Base-by-base conservation (phyloP, 345 rosid species). In the Eucalyptus grandis region DNA sequence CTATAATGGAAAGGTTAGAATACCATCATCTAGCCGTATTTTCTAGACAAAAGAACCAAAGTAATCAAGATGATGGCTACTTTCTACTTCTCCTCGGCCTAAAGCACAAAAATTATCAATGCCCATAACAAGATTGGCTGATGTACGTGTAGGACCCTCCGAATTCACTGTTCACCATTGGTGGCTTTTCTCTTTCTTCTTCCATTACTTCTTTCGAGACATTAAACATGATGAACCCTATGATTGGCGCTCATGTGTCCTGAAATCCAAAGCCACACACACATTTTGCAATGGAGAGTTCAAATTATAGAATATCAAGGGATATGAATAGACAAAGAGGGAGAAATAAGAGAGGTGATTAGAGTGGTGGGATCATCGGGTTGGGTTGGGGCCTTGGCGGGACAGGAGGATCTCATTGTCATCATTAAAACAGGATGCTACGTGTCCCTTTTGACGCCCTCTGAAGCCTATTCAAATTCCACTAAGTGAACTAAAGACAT, bases 341-440 rank as follows among this genome's bases (percentile, higher is more conserved):
- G 40, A 65, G 77, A 65, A 34, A 65, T 14, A 11, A 21, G 83
- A 77, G 27, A 31, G 60, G 56, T 30, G 89, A 89, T 67, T 90
- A 49, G 88, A 92, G 89, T 69, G 44, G 34, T 67, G 87, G 94
- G 94, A 60, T 89, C 90, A 60, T 87, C 54, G 14, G 91, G 89
- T 89, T 60, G 14, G 91, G 89, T 88, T 69, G 94, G 94, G 2
- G 30, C 30, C 62, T 10, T 24, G 30, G 89, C 60, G 87, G 94
- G 94, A 60, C 93, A 88, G 92, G 89, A 88, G 91, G 24, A 90
- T 91, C 92, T 91, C 90, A 34, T 89, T 91, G 58, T 94, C 94
- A 93, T 90, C 94, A 94, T 93, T 92, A 89, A 91, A 77, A 87
- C 90, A 88, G 50, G 91, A 93, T 88, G 89, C 93, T 88, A 86